phyloP scores from a whole-genome alignment of 202 grass and related monocot genomes.

The Hordeum pubiflorum region DNA sequence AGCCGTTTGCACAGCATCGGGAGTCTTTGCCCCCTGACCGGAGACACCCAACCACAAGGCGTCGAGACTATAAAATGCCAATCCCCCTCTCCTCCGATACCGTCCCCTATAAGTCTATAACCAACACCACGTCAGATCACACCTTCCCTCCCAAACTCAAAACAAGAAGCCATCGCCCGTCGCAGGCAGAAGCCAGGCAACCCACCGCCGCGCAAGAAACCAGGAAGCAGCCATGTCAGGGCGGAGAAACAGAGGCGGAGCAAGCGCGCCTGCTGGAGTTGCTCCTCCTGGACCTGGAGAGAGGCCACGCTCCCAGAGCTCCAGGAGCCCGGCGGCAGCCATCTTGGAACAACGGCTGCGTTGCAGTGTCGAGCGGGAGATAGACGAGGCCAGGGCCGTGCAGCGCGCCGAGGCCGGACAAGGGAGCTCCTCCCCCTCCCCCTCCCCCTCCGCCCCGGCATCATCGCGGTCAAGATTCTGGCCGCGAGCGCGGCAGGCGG shows the following conservation, averaged over 20 bases:
- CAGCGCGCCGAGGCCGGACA: background rate
- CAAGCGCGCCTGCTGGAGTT: background rate
- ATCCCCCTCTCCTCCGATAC: background rate
- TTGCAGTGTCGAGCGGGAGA: background rate
- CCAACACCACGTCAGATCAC: background rate
- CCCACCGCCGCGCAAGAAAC: background rate
- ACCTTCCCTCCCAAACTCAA: conserved; percentile 7
- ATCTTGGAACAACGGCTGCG: background rate
- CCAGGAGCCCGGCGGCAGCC: background rate
- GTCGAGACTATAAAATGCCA: conserved; percentile 21
- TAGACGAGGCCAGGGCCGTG: background rate
- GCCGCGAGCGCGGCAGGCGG: background rate
- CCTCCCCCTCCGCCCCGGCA: background rate
- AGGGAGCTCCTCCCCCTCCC: background rate
- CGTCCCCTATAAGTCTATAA: background rate
- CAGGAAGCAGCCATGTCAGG: conserved; percentile 33
- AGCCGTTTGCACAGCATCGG: background rate
- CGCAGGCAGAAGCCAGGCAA: background rate
- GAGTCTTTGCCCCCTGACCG: background rate
- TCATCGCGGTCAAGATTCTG: background rate
- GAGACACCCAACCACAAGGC: background rate
- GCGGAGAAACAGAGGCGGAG: background rate
- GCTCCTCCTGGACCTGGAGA: background rate
- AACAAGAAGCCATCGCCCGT: background rate
- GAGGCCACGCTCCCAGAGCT: background rate